Evolutionary conservation across 225 moss, liverwort and hornwort species (phyloP).

Genomic region (Physcomitrellopsis africana): DNA sequence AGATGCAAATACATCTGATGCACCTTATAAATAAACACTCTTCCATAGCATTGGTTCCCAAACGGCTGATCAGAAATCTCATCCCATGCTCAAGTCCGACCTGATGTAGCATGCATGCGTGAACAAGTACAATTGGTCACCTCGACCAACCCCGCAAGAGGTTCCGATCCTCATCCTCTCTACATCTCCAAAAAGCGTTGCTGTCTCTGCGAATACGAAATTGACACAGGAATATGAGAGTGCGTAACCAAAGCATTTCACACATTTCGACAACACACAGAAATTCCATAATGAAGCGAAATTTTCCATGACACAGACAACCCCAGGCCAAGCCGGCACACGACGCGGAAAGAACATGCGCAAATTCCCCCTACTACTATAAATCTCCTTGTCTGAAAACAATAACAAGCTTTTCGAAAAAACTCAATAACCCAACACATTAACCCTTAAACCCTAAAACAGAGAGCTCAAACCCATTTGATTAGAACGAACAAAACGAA

Average conservation of each 20-base stretch:
- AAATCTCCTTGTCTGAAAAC: too few species aligned
- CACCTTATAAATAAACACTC: too few species aligned
- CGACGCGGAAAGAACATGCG: background rate
- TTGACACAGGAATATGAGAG: background rate
- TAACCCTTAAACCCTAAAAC: slow-evolving; percentile 8
- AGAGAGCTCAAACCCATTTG: background rate
- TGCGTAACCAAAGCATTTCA: background rate
- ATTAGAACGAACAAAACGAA: background rate
- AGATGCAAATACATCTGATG: too few species aligned
- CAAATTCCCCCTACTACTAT: too few species aligned
- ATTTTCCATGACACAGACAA: background rate
- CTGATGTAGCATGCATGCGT: background rate
- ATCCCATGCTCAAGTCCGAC: background rate
- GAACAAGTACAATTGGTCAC: background rate
- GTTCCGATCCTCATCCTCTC: background rate
- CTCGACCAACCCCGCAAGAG: background rate
- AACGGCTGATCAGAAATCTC: background rate
- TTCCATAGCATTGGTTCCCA: too few species aligned
- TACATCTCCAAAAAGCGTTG: background rate
- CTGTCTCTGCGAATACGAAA: background rate
- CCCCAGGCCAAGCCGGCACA: background rate
- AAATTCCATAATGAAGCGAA: background rate
- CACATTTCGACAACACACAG: background rate
- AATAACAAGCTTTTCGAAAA: background rate
- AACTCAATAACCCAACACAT: background rate